Evolutionary conservation across 129 eudicot genomes (phyloP).

Genomic region (Tagetes erecta): DNA sequence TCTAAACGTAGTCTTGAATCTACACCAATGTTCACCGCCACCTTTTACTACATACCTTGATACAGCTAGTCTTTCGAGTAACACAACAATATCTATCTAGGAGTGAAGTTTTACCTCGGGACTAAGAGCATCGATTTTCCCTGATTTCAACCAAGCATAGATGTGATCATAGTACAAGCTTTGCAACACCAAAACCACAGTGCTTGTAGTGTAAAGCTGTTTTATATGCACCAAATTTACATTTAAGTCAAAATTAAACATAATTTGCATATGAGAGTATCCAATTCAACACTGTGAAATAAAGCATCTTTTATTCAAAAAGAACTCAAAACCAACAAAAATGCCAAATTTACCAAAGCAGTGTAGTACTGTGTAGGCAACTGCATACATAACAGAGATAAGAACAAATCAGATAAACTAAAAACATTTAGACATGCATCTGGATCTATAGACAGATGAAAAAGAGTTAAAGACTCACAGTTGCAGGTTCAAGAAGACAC

Average conservation of each 20-base stretch:
- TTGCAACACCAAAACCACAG: slow-evolving; percentile 64
- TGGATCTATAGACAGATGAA: slow-evolving; percentile 1
- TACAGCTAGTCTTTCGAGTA: too few relatives aligned
- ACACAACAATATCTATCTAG: background rate
- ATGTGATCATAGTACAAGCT: slow-evolving; percentile 73
- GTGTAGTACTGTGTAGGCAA: slow-evolving; percentile 83
- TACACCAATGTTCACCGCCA: too few relatives aligned
- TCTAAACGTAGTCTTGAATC: too few relatives aligned
- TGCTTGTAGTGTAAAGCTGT: slow-evolving; percentile 66
- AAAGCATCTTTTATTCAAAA: background rate
- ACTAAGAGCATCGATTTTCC: slow-evolving; percentile 10
- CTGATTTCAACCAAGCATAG: slow-evolving; percentile 35
- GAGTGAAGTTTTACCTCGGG: slow-evolving; percentile 28
- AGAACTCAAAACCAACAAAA: background rate
- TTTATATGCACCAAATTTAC: background rate
- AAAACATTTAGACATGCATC: background rate
- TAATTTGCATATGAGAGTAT: slow-evolving; percentile 4
- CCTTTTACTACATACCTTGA: too few relatives aligned
- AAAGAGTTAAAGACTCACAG: slow-evolving; percentile 52
- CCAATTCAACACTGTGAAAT: slow-evolving; percentile 21
- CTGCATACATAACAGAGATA: slow-evolving; percentile 41
- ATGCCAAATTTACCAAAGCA: slow-evolving; percentile 45
- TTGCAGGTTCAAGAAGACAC: slow-evolving; percentile 79
- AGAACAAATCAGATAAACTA: background rate
- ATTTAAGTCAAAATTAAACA: background rate